phyloP scores from a whole-genome alignment of 768 basidiomycete species.

The Nevesoporus exiguus region DNA sequence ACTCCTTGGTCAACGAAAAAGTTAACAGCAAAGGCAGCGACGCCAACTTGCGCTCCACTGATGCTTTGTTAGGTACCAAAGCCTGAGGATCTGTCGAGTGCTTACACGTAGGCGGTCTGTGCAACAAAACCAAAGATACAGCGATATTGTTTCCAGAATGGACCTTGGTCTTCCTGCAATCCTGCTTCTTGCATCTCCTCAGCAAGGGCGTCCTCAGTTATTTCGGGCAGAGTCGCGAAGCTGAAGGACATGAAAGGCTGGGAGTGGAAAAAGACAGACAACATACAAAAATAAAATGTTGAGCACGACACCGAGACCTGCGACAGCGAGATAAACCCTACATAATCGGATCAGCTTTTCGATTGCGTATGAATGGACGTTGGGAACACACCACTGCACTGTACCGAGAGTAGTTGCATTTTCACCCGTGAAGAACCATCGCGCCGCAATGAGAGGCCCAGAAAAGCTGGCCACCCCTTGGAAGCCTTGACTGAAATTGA shows the following conservation, averaged over 20 bases:
- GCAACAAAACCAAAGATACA: slow-evolving; percentile 72
- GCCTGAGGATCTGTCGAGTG: not conserved
- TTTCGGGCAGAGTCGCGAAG: slow-evolving; percentile 67
- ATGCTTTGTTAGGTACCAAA: not conserved
- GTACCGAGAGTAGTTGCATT: slow-evolving; percentile 61
- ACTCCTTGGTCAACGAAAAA: slow-evolving; percentile 63
- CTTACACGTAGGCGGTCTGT: slow-evolving; percentile 64
- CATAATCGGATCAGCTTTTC: not conserved
- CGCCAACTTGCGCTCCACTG: slow-evolving; percentile 62
- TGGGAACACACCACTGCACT: slow-evolving; percentile 52
- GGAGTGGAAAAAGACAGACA: not conserved
- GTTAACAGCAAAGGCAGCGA: slow-evolving; percentile 68
- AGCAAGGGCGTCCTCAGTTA: slow-evolving; percentile 61
- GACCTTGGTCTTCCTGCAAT: slow-evolving; percentile 39
- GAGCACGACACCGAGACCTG: slow-evolving; percentile 57
- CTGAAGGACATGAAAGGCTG: slow-evolving; percentile 28
- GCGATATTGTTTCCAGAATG: slow-evolving; percentile 68
- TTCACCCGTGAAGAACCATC: slow-evolving; percentile 67
- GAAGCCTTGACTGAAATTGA: slow-evolving; percentile 80
- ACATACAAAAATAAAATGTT: slow-evolving; percentile 64
- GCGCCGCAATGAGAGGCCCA: slow-evolving; percentile 70
- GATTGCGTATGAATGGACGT: not conserved
- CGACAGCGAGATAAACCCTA: slow-evolving; percentile 65
- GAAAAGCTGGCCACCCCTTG: slow-evolving; percentile 73
- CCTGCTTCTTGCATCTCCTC: slow-evolving; percentile 46